These are phyloP conservation scores for Monilinia fructicola DNA, from an alignment of 2,329 filamentous ascomycete genomes.

Conservation along the genomic window DNA sequence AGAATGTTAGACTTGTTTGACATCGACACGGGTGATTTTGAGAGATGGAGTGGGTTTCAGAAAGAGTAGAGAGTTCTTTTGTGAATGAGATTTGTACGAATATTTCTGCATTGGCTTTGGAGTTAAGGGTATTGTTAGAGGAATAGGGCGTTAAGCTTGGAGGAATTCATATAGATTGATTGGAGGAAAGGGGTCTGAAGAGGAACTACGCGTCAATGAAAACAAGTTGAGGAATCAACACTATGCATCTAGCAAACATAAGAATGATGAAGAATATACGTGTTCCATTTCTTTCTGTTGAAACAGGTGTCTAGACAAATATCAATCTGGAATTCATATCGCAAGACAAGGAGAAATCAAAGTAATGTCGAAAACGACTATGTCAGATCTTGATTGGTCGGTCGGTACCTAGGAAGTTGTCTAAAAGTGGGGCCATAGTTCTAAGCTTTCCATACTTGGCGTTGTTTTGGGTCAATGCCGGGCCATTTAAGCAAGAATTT, in stretches of 20 bases:
- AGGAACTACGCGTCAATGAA: neutral
- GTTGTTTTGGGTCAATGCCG: too few relatives aligned
- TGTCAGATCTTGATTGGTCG: neutral
- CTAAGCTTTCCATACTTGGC: too few relatives aligned
- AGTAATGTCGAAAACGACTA: neutral
- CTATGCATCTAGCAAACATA: neutral
- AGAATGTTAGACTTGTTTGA: neutral
- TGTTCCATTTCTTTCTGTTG: neutral
- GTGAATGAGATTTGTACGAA: neutral
- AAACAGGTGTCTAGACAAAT: neutral
- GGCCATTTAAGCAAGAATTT: too few relatives aligned
- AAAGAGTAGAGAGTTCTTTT: conserved; percentile 23
- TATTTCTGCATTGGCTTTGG: neutral
- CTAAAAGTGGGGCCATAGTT: neutral
- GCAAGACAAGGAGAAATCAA: neutral
- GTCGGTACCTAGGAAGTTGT: too few relatives aligned
- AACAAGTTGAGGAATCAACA: too few relatives aligned
- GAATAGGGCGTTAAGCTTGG: neutral
- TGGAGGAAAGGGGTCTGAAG: neutral
- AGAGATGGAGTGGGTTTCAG: neutral
- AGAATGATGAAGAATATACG: neutral
- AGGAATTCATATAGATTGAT: neutral
- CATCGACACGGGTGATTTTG: neutral
- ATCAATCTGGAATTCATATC: neutral
- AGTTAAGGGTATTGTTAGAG: neutral